Percentiles rank a stretch among this genome's conserved stretches.
Evolutionary conservation across 2,329 filamentous ascomycete genomes (phyloP).

Genomic region (Verticillium zaregamsianum): DNA sequence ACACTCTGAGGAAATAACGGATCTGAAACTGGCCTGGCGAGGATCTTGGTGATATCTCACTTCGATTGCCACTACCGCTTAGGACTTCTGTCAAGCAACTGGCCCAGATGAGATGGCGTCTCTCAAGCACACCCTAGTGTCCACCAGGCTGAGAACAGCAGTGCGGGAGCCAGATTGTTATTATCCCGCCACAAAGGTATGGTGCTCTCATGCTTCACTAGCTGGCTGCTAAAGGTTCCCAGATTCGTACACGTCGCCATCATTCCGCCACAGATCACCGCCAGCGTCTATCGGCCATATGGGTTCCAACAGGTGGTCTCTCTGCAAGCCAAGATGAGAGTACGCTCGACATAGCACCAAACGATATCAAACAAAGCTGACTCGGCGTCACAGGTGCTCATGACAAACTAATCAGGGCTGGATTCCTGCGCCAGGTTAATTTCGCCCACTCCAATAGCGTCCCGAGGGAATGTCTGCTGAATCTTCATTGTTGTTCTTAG

Average conservation of each 20-base stretch:
- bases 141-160: too few relatives aligned
- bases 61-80: not conserved
- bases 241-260: not conserved
- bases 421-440: conserved; percentile 67
- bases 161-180: too few relatives aligned
- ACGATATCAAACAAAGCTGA: conserved; percentile 14
- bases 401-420: conserved; percentile 63
- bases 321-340: conserved; percentile 52
- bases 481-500: conserved; percentile 31
- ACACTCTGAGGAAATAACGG: too few relatives aligned
- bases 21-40: too few relatives aligned
- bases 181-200: too few relatives aligned
- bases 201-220: not conserved
- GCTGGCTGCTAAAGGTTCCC: not conserved
- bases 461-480: not conserved
- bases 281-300: conserved; percentile 65
- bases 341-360: conserved; percentile 19
- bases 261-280: not conserved
- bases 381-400: conserved; percentile 49
- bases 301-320: conserved; percentile 72
- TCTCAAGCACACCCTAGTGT: not conserved
- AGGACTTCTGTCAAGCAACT: not conserved
- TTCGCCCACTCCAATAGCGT: not conserved
- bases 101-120: not conserved
- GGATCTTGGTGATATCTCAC: not conserved